These are phyloP conservation scores for Globisporangium apiculatum DNA, from an alignment of 352 stramenopile genomes.

Conservation along the genomic window DNA sequence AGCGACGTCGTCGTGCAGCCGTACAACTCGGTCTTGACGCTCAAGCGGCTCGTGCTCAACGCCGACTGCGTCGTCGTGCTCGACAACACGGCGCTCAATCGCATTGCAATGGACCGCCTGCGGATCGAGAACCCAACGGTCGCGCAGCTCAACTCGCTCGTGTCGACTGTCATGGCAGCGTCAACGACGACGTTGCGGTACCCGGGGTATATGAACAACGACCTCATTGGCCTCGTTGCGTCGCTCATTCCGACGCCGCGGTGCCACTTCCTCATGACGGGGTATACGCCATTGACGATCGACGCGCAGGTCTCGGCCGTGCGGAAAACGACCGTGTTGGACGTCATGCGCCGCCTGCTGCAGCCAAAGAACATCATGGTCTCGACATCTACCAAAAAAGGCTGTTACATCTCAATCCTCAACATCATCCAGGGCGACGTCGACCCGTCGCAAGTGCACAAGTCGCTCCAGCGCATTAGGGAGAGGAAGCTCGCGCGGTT, in stretches of 20 bases:
- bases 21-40: constrained; percentile 99
- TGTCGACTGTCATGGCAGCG: constrained; percentile 98
- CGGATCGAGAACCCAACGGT: constrained; percentile 96
- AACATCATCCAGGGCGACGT: constrained; percentile 99
- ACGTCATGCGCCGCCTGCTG: constrained; percentile 96
- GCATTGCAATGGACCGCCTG: constrained; percentile 93
- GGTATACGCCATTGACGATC: constrained; percentile 98
- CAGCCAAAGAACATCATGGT: constrained; percentile 99
- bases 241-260: constrained; percentile 97
- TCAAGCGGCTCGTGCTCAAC: constrained; percentile 98
- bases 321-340: constrained; percentile 98
- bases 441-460: constrained; percentile 98
- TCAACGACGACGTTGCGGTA: constrained; percentile 97
- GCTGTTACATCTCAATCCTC: constrained; percentile 99
- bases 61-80: constrained; percentile 98
- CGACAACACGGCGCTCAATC: constrained; percentile 98
- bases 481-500: constrained; percentile 96
- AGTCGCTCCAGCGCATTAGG: constrained; percentile 97
- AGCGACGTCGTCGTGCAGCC: constrained; percentile 98
- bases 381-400: constrained; percentile 92
- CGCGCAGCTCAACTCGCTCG: constrained; percentile 95
- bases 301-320: constrained; percentile 88
- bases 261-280: constrained; percentile 99
- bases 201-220: constrained; percentile 99
- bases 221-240: constrained; percentile 97